phyloP scores from a whole-genome alignment of 2,329 filamentous ascomycete genomes.

The Macrophomina tecta region DNA sequence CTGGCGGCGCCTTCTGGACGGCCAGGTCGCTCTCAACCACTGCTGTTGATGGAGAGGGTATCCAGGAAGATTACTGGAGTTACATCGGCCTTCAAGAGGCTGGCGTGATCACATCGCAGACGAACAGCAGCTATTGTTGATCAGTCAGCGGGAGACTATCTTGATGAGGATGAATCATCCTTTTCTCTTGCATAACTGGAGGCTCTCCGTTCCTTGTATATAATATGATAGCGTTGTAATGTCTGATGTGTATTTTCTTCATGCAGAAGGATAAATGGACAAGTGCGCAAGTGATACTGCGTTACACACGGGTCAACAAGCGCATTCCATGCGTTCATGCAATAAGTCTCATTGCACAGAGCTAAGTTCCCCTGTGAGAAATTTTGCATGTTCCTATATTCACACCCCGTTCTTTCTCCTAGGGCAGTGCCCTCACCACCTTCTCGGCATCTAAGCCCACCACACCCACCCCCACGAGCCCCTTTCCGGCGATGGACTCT shows the following conservation, averaged over 20 bases:
- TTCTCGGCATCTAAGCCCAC: background rate
- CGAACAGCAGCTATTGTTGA: constrained; percentile 2
- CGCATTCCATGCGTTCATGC: background rate
- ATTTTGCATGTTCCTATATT: background rate
- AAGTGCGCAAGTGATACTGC: too few relatives aligned
- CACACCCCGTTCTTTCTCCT: background rate
- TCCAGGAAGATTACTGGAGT: constrained; percentile 33
- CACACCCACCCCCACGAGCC: background rate
- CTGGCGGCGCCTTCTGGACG: constrained; percentile 42
- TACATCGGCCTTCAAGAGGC: constrained; percentile 30
- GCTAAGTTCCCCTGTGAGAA: background rate
- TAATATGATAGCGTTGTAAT: too few relatives aligned
- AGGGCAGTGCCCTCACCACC: background rate
- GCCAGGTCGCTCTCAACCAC: constrained; percentile 33
- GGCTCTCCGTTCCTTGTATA: too few relatives aligned
- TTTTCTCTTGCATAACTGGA: too few relatives aligned
- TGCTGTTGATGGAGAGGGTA: constrained; percentile 30
- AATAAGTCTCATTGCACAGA: background rate
- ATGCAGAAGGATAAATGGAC: too few relatives aligned
- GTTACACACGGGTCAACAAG: too few relatives aligned
- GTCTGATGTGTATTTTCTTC: too few relatives aligned
- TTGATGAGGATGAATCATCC: too few relatives aligned
- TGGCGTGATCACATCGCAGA: constrained; percentile 27
- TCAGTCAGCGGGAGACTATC: too few relatives aligned
- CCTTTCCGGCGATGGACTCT: background rate